Evolutionary conservation across 352 stramenopile species (phyloP), one percentile per base, ranked within the genome.

Genomic region (Globisporangium iwayamae): DNA sequence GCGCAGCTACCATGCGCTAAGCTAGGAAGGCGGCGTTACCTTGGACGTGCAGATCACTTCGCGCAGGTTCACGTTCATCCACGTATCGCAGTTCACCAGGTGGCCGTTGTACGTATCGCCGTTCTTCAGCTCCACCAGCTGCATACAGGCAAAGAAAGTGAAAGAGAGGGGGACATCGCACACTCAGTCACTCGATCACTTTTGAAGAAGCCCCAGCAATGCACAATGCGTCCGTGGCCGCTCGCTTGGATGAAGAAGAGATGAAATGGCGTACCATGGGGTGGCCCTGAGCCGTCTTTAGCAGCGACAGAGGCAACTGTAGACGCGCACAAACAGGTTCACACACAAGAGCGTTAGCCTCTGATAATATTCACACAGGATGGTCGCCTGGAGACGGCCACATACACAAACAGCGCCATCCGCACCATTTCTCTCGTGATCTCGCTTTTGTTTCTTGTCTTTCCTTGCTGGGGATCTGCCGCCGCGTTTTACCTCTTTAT

Each of bases 21-120:
- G 25, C 25, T 28, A 28, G 25, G 25, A 2, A 28, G 25, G 1
- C 1, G 25, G 25, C 25, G 25, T 28, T 28, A 28, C 90, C 74
- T 96, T 95, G 38, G 93, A 98, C 20, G 98, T 99, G 67, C 96
- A 98, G 74, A 99, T 99, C n/a, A 99, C 96, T 71, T 99, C 96
- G 16, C 89, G 84, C 36, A 99, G 76, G 71, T 99, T 99, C 66
- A 99, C 94, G 75, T 99, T 99, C 98, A 99, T 99, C 89, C 94
- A 99, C 13, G 93, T 96, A 75, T 99, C 97, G 60, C 96, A 99
- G 70, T 95, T 98, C 30, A 98, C 91, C 45, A 99, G 83, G 56
- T 96, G 89, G 30, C 97, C 97, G 71, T 99, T 99, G 90, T 99
- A 99, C 55, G 93, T 99, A 65, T 99, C 96, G 53, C 98, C 98